These are phyloP conservation scores for Xylariales sp. DNA, from an alignment of 2,329 filamentous ascomycete genomes.

Conservation along the genomic window DNA sequence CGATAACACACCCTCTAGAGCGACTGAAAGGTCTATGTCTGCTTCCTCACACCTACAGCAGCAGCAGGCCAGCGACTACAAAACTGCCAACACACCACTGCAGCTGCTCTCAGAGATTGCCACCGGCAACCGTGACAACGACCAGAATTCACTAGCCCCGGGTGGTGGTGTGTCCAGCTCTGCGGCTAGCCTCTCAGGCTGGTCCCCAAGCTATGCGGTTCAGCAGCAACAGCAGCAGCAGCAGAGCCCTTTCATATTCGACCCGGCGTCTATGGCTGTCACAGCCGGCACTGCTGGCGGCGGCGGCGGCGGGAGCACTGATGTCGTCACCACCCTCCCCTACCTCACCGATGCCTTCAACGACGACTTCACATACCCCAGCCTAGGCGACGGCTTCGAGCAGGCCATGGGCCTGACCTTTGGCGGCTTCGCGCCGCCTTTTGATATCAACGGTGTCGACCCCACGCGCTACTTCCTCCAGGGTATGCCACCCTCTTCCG, in stretches of 20 bases:
- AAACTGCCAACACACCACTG: slow-evolving; percentile 45
- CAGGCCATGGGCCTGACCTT: slow-evolving; percentile 40
- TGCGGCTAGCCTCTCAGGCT: slow-evolving; percentile 11
- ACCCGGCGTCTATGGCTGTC: too few relatives aligned
- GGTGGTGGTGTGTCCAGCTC: slow-evolving; percentile 15
- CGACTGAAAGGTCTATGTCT: slow-evolving; percentile 8
- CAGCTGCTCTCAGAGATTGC: slow-evolving; percentile 55
- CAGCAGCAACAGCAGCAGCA: slow-evolving; percentile 6
- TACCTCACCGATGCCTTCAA: slow-evolving; percentile 23
- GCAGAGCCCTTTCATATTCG: neutral
- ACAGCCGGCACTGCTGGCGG: too few relatives aligned
- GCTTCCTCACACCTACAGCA: neutral
- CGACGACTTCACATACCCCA: slow-evolving; percentile 29
- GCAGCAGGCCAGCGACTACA: slow-evolving; percentile 20
- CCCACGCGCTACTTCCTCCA: slow-evolving; percentile 1
- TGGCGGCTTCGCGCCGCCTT: slow-evolving; percentile 22
- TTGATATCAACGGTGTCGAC: neutral
- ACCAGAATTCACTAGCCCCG: slow-evolving; percentile 12
- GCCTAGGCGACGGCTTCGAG: slow-evolving; percentile 34
- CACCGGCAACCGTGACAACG: slow-evolving; percentile 28
- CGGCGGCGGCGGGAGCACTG: neutral
- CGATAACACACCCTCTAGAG: slow-evolving; percentile 13
- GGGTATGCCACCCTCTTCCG: too few relatives aligned
- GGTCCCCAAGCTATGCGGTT: too few relatives aligned
- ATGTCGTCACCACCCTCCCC: slow-evolving; percentile 13